Evolutionary conservation across 2,329 filamentous ascomycete genomes (phyloP), one percentile per base, ranked within the genome.

Genomic region (Epichloe uncinata): DNA sequence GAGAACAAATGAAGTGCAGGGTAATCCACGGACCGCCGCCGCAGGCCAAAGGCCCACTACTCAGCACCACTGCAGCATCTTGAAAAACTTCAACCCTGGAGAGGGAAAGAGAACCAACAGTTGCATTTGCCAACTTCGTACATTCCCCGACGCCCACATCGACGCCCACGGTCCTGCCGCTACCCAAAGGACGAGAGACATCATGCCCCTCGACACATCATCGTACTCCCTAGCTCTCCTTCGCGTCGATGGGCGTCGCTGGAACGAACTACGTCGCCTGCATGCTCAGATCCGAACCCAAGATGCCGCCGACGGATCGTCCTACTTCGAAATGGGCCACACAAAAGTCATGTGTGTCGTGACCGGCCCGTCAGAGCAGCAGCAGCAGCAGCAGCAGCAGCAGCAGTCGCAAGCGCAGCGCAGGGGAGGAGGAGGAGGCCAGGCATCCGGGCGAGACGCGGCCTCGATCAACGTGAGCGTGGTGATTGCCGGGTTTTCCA

Each of bases 291-390:
- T 98, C 63, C 86, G 85, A 54, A 96, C 89, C 1, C 93, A 96
- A 68, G 84, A 90, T 53, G 85, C 90, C 46, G 89, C 90, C 50
- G 93, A 97, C 60, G 93, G 93, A 36, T 95, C 87, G 42, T 87
- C 85, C 54, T 95, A 95, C 68, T 81, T 97, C 52, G 88, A 95
- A 65, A 95, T 95, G 84, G 93, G 93, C 60, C 95, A 97, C 69
- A 98, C 93, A 20, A 93, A 95, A 64, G 84, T 98, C 58, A 87
- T 97, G 69, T 96, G 91, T 69, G 88, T 90, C 22, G 83, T 98
- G 45, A 81, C 83, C 2, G 93, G 93, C 0, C 93, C 93, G 0
- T 81, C 79, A 37, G 93, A 98, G 68, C 69, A 70, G 48, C 67
- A 68, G 30, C 59, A 60, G 49, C 93, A 98, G 33, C 58, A 59